These are phyloP conservation scores for Mycena olivaceomarginata DNA, from an alignment of 768 basidiomycete genomes.

Conservation along the genomic window DNA sequence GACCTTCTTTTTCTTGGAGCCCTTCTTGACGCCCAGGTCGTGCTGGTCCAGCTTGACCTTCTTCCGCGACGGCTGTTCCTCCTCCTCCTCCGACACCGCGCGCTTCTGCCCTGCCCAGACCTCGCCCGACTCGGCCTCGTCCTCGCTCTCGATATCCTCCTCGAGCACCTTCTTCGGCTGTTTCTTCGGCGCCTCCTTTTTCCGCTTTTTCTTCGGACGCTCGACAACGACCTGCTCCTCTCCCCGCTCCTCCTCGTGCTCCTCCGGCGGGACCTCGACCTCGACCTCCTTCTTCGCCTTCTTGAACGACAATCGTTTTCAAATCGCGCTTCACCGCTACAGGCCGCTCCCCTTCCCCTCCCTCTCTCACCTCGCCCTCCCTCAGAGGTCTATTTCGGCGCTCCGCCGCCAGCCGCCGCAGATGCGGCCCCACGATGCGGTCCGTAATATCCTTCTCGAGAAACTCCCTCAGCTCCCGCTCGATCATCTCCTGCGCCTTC, in stretches of 20 bases:
- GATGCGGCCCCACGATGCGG: constrained; percentile 71
- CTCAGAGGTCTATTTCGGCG: constrained; percentile 54
- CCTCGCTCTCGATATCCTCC: constrained; percentile 77
- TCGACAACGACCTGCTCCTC: constrained; percentile 61
- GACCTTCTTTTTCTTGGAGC: constrained; percentile 59
- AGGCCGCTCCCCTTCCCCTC: constrained; percentile 44
- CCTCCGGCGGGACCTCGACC: constrained; percentile 54
- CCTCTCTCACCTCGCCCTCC: constrained; percentile 44
- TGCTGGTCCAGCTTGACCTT: constrained; percentile 45
- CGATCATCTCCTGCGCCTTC: constrained; percentile 72
- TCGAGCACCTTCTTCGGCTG: constrained; percentile 59
- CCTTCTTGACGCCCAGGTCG: constrained; percentile 55
- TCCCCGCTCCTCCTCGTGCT: constrained; percentile 58
- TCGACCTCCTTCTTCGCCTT: constrained; percentile 66
- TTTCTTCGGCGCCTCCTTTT: constrained; percentile 63
- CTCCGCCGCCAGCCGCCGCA: constrained; percentile 73
- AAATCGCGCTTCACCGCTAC: constrained; percentile 62
- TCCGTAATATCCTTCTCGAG: constrained; percentile 82
- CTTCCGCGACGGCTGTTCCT: constrained; percentile 39
- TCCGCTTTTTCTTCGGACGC: constrained; percentile 76
- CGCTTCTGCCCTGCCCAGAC: constrained; percentile 64
- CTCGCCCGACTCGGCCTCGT: constrained; percentile 65
- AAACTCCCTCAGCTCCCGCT: constrained; percentile 71
- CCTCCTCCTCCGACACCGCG: constrained; percentile 63
- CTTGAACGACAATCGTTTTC: constrained; percentile 70